Conservation (phyloP, 116 monocot species). For the Posidonia oceanica region DNA sequence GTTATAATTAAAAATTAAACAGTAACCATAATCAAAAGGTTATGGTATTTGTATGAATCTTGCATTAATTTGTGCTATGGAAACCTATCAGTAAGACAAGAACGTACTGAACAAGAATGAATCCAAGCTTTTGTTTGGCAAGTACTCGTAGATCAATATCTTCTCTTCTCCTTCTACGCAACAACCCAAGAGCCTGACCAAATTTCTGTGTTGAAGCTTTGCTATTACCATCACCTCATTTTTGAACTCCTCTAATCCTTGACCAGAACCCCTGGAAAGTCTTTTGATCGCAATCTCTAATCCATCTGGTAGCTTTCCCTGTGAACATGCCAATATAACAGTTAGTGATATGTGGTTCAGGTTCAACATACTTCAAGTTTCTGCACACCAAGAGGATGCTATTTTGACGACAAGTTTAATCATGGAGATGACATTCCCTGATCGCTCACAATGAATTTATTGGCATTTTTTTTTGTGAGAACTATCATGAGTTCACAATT, state of each 20-base stretch:
- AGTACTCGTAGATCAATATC: constrained; percentile 34
- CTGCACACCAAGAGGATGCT: too few species aligned
- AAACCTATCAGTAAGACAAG: too few species aligned
- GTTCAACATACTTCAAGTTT: background rate
- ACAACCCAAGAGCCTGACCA: constrained; percentile 26
- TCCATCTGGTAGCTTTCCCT: constrained; percentile 20
- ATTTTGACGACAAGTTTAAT: too few species aligned
- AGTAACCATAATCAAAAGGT: too few species aligned
- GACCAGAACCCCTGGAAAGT: constrained; percentile 19
- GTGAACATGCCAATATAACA: background rate
- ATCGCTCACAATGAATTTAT: too few species aligned
- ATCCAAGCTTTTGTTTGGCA: constrained; percentile 34
- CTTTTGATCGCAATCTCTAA: constrained; percentile 36
- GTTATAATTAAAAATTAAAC: too few species aligned
- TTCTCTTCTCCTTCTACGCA: constrained; percentile 30
- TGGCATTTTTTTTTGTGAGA: too few species aligned
- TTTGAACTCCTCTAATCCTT: constrained; percentile 23
- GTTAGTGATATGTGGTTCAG: background rate
- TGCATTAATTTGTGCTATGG: too few species aligned
- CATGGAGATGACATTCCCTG: too few species aligned
- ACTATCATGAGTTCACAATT: too few species aligned
- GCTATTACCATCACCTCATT: constrained; percentile 35
- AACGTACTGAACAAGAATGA: constrained; percentile 17
- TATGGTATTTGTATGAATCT: too few species aligned
- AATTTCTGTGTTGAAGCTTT: constrained; percentile 36